Base-by-base conservation (phyloP, 2,329 filamentous ascomycete species). In the Penicillium sp. region DNA sequence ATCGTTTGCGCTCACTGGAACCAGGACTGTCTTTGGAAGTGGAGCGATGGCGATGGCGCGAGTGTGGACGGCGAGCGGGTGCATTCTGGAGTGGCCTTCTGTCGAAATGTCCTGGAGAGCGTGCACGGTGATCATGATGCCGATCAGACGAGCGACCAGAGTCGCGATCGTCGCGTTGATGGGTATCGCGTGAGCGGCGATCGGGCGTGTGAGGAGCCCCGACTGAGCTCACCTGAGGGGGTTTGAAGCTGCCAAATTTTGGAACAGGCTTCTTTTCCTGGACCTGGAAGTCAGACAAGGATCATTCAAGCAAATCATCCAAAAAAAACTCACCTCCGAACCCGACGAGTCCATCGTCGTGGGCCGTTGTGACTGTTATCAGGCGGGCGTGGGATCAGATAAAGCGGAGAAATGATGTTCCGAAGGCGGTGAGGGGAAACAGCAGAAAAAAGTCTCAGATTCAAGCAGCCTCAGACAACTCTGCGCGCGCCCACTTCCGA, bases 221-320 rank as follows among this genome's bases (percentile, higher is more conserved):
- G n/a, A n/a, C 39, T 31, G 56, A 27, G 25, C 4, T 27, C 11
- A 4, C 25, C 11, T n/a, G 38, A 45, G 74, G 76, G 45, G 76
- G 78, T 51, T 77, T 83, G 70, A 90, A 91, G 48, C 86, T 90
- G 14, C 79, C 73, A 58, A 91, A 90, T 54, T 82, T 87, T 7
- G 86, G 86, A 15, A 85, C 72, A 27, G 59, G 48, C 44, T 65
- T 62, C 40, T 64, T 67, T 43, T 59, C 64, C 59, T 67, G 35
- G 6, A 41, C 34, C 19, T 14, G 23, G 23, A 14, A 15, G 9
- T 16, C 4, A 19, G 10, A 18, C 7, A 4, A 13, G 7, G 23
- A 18, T 23, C 13, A 23, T 14, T 15, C 28, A 18, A 4, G 14
- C n/a, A 20, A 17, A 5, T 7, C 15, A 23, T 14, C 18, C n/a